Conservation (phyloP, 1,284 basidiomycete species). For the Cryptococcus depauperatus region DNA sequence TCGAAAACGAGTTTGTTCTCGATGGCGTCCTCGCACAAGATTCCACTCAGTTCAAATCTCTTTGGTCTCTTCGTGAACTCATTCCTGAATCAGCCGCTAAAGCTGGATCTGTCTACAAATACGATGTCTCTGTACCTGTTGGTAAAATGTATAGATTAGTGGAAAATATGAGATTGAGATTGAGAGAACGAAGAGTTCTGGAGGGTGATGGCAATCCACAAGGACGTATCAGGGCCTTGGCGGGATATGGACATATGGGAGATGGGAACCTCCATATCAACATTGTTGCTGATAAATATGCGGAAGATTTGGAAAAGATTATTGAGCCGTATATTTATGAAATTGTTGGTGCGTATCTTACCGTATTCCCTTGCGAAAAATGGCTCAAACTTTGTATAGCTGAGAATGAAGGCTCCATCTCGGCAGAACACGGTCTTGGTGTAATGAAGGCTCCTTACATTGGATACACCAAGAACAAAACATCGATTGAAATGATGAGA, state of each 20-base stretch:
- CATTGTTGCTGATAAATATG: slow-evolving; percentile 76
- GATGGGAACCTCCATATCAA: slow-evolving; percentile 98
- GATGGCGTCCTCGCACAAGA: slow-evolving; percentile 92
- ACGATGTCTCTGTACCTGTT: slow-evolving; percentile 89
- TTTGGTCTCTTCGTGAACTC: slow-evolving; percentile 93
- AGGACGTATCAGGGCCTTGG: slow-evolving; percentile 63
- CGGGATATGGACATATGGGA: slow-evolving; percentile 94
- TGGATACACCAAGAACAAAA: slow-evolving; percentile 73
- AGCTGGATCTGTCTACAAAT: slow-evolving; percentile 94
- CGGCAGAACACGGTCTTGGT: slow-evolving; percentile 86
- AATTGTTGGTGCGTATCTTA: slow-evolving; percentile 55
- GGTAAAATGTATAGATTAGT: slow-evolving; percentile 84
- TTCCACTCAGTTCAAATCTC: slow-evolving; percentile 74
- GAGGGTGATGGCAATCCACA: slow-evolving; percentile 52
- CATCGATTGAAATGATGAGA: slow-evolving; percentile 81
- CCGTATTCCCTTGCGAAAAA: background rate
- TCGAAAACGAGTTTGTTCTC: slow-evolving; percentile 71
- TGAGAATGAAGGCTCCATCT: slow-evolving; percentile 71
- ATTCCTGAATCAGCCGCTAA: slow-evolving; percentile 90
- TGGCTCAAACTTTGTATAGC: slow-evolving; percentile 16
- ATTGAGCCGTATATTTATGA: slow-evolving; percentile 96
- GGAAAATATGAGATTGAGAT: slow-evolving; percentile 65
- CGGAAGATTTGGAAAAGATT: slow-evolving; percentile 71
- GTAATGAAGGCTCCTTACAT: slow-evolving; percentile 90
- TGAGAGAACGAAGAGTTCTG: slow-evolving; percentile 65